phyloP scores from a whole-genome alignment of 352 stramenopile genomes.

The Globisporangium mamillatum region DNA sequence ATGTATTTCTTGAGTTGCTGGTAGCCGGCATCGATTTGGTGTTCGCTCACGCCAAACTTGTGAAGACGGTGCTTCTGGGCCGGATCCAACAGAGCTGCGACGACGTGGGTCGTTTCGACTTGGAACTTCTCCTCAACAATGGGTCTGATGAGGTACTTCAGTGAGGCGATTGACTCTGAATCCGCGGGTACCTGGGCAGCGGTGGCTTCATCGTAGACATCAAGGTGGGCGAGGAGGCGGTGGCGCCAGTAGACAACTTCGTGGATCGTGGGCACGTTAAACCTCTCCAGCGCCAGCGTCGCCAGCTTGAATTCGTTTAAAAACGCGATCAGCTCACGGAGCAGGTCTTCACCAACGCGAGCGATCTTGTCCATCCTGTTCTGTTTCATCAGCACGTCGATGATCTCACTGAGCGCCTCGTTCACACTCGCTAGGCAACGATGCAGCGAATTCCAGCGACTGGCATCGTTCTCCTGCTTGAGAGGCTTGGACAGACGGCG shows the following conservation, averaged over 20 bases:
- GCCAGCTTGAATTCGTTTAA: background rate
- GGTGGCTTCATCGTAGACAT: background rate
- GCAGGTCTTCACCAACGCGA: background rate
- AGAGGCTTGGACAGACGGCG: background rate
- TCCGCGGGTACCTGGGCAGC: background rate
- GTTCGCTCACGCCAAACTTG: background rate
- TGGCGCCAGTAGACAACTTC: conserved; percentile 7
- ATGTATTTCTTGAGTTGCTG: conserved; percentile 1
- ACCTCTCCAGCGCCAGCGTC: conserved; percentile 1
- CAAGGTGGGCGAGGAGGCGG: conserved; percentile 2
- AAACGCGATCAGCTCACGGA: background rate
- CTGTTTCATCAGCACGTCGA: background rate
- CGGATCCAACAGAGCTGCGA: conserved; percentile 2
- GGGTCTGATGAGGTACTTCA: background rate
- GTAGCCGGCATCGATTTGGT: background rate
- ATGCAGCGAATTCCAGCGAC: background rate
- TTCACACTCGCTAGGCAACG: background rate
- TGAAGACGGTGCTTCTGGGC: background rate
- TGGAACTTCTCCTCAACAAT: background rate
- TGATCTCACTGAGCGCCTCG: conserved; percentile 1
- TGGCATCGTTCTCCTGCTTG: background rate
- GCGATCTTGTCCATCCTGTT: background rate
- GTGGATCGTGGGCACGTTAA: background rate
- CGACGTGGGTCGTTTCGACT: background rate
- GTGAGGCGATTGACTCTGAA: conserved; percentile 1